A percentile compares a stretch with the other conserved stretches of the same genome.
Evolutionary conservation across 1,284 basidiomycete genomes (phyloP).

Genomic region (Limonomyces culmigenus): DNA sequence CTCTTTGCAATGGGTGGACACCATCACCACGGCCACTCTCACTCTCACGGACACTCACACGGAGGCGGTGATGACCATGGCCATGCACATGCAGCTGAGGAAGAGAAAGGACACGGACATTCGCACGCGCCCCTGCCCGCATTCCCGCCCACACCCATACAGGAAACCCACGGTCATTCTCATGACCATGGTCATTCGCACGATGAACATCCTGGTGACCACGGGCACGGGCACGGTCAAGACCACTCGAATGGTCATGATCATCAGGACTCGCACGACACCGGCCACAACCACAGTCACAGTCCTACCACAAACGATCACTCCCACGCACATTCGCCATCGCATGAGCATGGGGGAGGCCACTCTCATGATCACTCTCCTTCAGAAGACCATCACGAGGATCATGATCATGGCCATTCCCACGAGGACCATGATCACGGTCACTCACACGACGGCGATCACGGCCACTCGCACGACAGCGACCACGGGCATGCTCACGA

Average conservation of each 20-base stretch:
- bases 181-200: constrained; percentile 19
- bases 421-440: constrained; percentile 9
- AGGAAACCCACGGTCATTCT: constrained; percentile 22
- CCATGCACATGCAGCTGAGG: background rate
- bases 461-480: constrained; percentile 10
- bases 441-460: background rate
- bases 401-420: constrained; percentile 7
- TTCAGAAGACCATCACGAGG: constrained; percentile 7
- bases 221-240: constrained; percentile 14
- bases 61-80: background rate
- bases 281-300: constrained; percentile 18
- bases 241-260: constrained; percentile 11
- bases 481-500: constrained; percentile 12
- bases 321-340: background rate
- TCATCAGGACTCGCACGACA: constrained; percentile 19
- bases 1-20: constrained; percentile 99
- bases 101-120: constrained; percentile 5
- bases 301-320: constrained; percentile 7
- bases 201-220: constrained; percentile 7
- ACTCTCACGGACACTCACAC: constrained; percentile 14
- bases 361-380: too few species aligned
- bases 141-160: background rate
- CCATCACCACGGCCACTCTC: constrained; percentile 64
- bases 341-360: constrained; percentile 6
- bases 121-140: constrained; percentile 6